phyloP scores from a whole-genome alignment of 176 grass and related monocot genomes.

The Eragrostis curvula region DNA sequence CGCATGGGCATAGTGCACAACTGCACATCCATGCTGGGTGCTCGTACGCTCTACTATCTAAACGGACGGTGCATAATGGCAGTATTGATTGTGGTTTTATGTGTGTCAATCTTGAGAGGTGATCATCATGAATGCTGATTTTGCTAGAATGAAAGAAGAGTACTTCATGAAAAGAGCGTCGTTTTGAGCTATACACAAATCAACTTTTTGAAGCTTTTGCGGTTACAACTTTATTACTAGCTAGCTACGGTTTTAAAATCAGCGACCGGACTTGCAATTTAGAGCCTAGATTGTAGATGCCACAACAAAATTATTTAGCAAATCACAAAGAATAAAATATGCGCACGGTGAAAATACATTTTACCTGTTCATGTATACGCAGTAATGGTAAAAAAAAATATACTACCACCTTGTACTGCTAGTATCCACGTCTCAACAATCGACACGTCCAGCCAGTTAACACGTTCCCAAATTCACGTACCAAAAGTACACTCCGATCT shows the following conservation, averaged over 20 bases:
- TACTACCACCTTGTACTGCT: too few species aligned
- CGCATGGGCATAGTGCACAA: neutral
- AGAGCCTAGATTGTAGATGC: too few species aligned
- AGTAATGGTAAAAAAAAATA: too few species aligned
- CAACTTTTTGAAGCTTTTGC: neutral
- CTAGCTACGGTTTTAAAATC: too few species aligned
- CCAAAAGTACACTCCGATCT: neutral
- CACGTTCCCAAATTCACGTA: neutral
- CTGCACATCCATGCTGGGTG: neutral
- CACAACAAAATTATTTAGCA: too few species aligned
- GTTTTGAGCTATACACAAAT: neutral
- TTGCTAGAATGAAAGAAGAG: neutral
- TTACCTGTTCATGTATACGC: too few species aligned
- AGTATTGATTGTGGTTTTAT: conserved; percentile 48
- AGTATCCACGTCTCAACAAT: neutral
- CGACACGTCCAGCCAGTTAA: neutral
- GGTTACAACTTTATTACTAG: neutral
- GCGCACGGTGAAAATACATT: neutral
- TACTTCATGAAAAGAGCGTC: neutral
- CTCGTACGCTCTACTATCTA: conserved; percentile 18
- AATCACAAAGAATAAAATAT: too few species aligned
- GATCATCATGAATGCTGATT: conserved; percentile 17
- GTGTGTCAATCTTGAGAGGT: neutral
- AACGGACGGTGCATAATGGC: conserved; percentile 43
- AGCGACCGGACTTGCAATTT: too few species aligned